Evolutionary conservation across 148 eudicot species (phyloP).

Genomic region (Chenopodium formosanum): DNA sequence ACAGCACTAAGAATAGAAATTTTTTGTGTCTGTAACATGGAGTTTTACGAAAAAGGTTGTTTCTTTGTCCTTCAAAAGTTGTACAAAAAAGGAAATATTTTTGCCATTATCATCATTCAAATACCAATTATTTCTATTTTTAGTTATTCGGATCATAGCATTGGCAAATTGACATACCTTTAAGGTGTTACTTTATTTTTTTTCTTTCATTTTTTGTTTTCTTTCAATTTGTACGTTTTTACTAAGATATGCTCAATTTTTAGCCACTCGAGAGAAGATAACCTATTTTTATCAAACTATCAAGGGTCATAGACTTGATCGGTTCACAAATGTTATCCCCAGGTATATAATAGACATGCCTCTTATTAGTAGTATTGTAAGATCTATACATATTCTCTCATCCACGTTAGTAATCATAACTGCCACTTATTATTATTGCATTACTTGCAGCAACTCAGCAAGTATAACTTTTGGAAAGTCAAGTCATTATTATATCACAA

Average conservation of each 20-base stretch:
- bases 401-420: background rate
- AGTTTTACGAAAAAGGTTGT: background rate
- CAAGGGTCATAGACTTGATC: background rate
- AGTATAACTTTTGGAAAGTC: background rate
- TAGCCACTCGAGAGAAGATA: background rate
- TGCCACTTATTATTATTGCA: background rate
- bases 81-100: background rate
- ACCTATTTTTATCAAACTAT: background rate
- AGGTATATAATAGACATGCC: too few relatives aligned
- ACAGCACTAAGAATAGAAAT: background rate
- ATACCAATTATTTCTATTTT: background rate
- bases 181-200: background rate
- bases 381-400: background rate
- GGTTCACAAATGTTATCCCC: background rate
- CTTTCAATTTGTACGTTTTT: background rate
- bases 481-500: background rate
- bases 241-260: background rate
- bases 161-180: background rate
- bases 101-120: background rate
- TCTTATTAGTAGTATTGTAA: background rate
- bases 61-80: background rate
- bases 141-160: background rate
- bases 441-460: background rate
- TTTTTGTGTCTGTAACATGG: background rate
- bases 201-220: background rate